Base-by-base conservation (phyloP, 108 stramenopile species). In the Skeletonema grethae region DNA sequence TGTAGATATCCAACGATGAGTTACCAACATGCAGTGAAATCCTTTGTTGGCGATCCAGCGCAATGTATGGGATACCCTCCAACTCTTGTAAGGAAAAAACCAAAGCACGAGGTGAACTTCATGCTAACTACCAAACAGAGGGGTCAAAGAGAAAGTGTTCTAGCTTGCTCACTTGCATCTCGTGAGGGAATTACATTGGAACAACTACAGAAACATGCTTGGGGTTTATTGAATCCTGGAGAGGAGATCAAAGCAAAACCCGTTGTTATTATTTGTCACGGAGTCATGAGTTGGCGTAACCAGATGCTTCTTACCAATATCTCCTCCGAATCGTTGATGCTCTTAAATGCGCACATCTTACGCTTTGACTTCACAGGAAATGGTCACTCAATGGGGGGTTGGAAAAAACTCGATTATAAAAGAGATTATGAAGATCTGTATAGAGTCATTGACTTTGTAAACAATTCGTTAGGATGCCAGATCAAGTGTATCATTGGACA, bases 291-390 rank as follows among this genome's bases (percentile, higher is more conserved):
- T 55, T 82, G 81, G 81, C 77, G 81, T 22, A 82, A 82, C 62
- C 81, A 82, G 57, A 77, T 77, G 72, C 32, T 82, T 10, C 20
- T 82, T 3, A 45, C 28, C 31, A 65, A 77, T 63, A 20, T 82
- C 5, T 76, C 72, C 31, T 56, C 65, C 9, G 58, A 71, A 18
- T 38, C 77, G 11, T 60, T 76, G 3, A 43, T 4, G 2, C 30
- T 4, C 5, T 3, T 82, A 29, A 48, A 77, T 34, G 64, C 48
- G 10, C 76, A 82, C 50, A 65, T 66, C 6, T 24, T 82, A 16
- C 76, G 81, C 30, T 82, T 82, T 58, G 81, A 82, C 46, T 82
- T 82, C 73, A 70, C 74, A 25, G 81, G 81, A 2, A 77, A 82
- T 73, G 81, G 76, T 5, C 81, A 82, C 38, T 82, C 81, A 5